Evolutionary conservation across 805 yeast species (phyloP), one percentile per base, ranked within the genome.

Genomic region (Spathaspora girioi): DNA sequence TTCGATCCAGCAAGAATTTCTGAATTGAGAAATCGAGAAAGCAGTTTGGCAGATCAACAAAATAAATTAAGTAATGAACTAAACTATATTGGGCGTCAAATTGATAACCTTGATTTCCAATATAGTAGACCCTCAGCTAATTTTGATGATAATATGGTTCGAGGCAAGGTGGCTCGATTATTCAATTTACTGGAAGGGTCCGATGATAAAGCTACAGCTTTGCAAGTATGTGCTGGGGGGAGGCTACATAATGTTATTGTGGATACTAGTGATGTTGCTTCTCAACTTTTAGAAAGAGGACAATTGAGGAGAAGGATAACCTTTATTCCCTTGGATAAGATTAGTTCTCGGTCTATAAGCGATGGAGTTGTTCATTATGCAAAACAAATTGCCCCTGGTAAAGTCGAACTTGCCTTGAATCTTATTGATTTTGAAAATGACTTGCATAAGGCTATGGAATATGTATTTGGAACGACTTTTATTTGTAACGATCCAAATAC

Each of bases 191-290:
- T 79, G 15, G 82, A 84, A 43, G 64, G 74, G 0, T 81, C 86
- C 46, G 64, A 69, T 50, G 79, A 80, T 23, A 82, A 84, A 49
- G 86, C 96, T 0, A 76, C 85, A 23, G 99, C 99, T 1, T 72
- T 94, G 35, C 97, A 94, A 67, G 86, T 89, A 2, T 86, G 96
- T 64, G 99, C 97, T 1, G 99, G 99, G 46, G 96, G 93, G 5
- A 77, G 92, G 58, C 68, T 96, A 29, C 96, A 83, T 66, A 91
- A 92, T 61, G 88, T 96, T 35, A 90, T 94, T 47, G 98, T 96
- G 29, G 97, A 91, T 59, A 85, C 82, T 54, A 96, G 93, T 52
- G 81, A 74, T 17, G 86, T 89, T 2, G 98, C 96, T n/a, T 78
- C 96, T 0, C 86, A 84, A 50, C 68, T 94, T 9, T 75, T 94